Evolutionary conservation across 306 rosid species (phyloP), one percentile per base, ranked within the genome.

Genomic region (Glycyrrhiza uralensis): DNA sequence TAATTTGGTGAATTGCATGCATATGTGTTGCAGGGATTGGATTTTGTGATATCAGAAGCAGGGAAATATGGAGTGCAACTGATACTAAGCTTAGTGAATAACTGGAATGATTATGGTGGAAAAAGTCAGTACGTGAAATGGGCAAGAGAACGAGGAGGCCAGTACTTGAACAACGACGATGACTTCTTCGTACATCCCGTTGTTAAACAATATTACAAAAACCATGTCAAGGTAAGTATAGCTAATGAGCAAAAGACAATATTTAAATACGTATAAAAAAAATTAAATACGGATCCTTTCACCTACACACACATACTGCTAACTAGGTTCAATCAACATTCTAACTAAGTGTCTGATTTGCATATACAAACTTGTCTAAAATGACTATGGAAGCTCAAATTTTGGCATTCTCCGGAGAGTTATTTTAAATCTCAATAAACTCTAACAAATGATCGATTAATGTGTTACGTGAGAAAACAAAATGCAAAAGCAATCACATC

Each of bases 41-140:
- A 74, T 51, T 64, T 35, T 61, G 72, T 50, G 64, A 29, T 74
- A 15, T 75, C 79, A 39, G 79, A 51, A 64, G 79, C 65, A 51
- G 57, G 72, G n/a, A 64, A 75, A 28, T 15, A 38, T 63, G 66
- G 72, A 11, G 7, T 75, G 12, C 22, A 22, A 13, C 4, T 75
- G 8, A 75, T 75, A 38, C 8, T 64, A 15, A 51, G 66, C 8
- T 29, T 75, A 4, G 72, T 64, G 61, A 51, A 64, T 64, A 75
- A 75, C 11, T 75, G 79, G 66, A 63, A 51, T 0, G 66, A 18
- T 51, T 38, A 1, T 74, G 78, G 71, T 49, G 78, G 78, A 9
- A 74, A 62, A 28, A 11, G 0, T 11, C n/a, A 35, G 8, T 74
- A 74, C 50, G 54, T 74, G 0, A 4, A 74, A 36, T 74, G 78